phyloP scores from a whole-genome alignment of 192 early-diverging fungal genomes.

The Coemansia sp. region DNA sequence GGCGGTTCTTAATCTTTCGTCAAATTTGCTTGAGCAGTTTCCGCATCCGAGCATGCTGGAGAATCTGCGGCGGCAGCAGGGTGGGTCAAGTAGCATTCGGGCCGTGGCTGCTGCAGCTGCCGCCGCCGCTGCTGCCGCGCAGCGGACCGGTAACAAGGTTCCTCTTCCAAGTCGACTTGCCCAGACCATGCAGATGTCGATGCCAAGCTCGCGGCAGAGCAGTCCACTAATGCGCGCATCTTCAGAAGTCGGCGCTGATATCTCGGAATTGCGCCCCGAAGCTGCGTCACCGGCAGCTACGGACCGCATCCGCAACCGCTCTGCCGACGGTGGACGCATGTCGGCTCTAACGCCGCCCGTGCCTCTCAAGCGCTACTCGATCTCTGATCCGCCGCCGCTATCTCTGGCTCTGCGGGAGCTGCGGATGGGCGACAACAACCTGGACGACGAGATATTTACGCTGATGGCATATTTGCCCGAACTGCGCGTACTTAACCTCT shows the following conservation, averaged over 20 bases:
- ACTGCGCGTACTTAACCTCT: slow-evolving; percentile 75
- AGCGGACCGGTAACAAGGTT: slow-evolving; percentile 35
- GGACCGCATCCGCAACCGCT: slow-evolving; percentile 39
- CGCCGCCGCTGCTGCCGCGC: slow-evolving; percentile 51
- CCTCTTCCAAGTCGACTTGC: slow-evolving; percentile 17
- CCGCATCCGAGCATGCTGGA: slow-evolving; percentile 68
- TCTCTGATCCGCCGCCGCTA: slow-evolving; percentile 58
- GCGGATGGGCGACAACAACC: slow-evolving; percentile 78
- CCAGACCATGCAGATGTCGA: slow-evolving; percentile 36
- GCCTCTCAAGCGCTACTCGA: slow-evolving; percentile 46
- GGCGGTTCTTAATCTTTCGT: slow-evolving; percentile 71
- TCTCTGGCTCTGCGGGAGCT: slow-evolving; percentile 61
- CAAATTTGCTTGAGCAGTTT: slow-evolving; percentile 79
- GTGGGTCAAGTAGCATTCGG: slow-evolving; percentile 42
- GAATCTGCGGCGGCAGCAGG: slow-evolving; percentile 49
- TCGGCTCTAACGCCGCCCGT: slow-evolving; percentile 18
- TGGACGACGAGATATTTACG: slow-evolving; percentile 79
- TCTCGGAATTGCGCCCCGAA: slow-evolving; percentile 4
- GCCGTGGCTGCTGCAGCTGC: slow-evolving; percentile 51
- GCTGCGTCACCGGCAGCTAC: not conserved
- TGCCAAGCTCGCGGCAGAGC: slow-evolving; percentile 29
- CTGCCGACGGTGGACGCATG: slow-evolving; percentile 38
- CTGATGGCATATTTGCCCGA: slow-evolving; percentile 72
- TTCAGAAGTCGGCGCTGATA: slow-evolving; percentile 22
- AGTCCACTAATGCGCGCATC: slow-evolving; percentile 40